Evolutionary conservation across 768 basidiomycete species (phyloP), one percentile per base, ranked within the genome.

Genomic region (Chiua virens): DNA sequence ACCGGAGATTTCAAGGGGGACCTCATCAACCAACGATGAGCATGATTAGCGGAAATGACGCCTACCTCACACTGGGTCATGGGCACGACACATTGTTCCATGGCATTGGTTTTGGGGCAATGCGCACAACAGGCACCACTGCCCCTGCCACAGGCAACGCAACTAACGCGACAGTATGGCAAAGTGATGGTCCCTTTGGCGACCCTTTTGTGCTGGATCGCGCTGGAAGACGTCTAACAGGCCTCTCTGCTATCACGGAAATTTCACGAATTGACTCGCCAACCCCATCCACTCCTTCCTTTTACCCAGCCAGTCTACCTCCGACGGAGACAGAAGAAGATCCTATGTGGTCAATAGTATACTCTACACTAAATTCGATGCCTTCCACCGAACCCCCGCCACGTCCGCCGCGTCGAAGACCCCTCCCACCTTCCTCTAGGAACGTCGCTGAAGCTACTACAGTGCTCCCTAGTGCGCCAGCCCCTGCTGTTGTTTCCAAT

Each of bases 271-370:
- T 11, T 18, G 41, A 47, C 38, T 50, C 47, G 11, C 45, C 47
- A 8, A 30, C 74, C 37, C 74, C 71, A 41, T 79, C 78, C 18
- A 77, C 74, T 41, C 79, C 79, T 42, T 80, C 81, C 0, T 72
- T 79, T 25, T 79, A 80, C 55, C 76, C 79, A 9, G 65, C 74
- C 1, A 75, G 71, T 50, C 60, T 81, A 15, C 74, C 75, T 22
- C 66, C 67, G 14, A 56, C 48, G 34, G 68, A 69, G n/a, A 38
- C 23, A 8, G 50, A 51, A 32, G n/a, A 22, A 18, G 14, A 47
- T 5, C 15, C 10, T 15, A 45, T 30, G 15, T 72, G 73, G 39
- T 65, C 44, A n/a, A 30, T 45, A 15, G 18, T 50, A 36, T 20
- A 42, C 20, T 42, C 55, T 22, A 22, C 45, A 10, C 41, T 46